Evolutionary conservation across 176 grass and related monocot genomes (phyloP).

Genomic region (Tillandsia fasciculata): DNA sequence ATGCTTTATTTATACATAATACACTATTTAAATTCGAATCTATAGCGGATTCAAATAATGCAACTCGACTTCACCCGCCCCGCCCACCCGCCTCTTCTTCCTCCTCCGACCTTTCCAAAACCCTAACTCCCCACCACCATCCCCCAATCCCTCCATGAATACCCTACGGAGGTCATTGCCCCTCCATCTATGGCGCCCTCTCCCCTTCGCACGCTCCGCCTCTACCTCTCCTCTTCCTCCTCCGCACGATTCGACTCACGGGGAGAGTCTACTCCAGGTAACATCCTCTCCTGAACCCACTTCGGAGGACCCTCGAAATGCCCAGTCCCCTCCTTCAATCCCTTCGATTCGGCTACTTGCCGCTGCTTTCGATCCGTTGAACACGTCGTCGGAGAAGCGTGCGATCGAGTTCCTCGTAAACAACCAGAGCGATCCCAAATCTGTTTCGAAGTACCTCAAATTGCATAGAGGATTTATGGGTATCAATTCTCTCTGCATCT

Average conservation of each 20-base stretch:
- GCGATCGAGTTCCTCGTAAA: constrained; percentile 7
- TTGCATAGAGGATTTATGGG: background rate
- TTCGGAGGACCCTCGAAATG: no score
- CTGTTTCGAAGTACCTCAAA: constrained; percentile 17
- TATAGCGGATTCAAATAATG: no score
- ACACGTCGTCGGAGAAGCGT: constrained; percentile 19
- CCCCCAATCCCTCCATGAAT: background rate
- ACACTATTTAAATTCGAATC: no score
- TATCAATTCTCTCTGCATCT: constrained; percentile 16
- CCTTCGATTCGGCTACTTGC: constrained; percentile 20
- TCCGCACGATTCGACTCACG: background rate
- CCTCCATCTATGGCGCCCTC: constrained; percentile 9
- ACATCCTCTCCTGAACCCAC: background rate
- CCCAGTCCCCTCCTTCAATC: background rate
- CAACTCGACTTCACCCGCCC: no score
- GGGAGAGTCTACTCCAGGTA: background rate
- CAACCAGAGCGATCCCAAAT: constrained; percentile 11
- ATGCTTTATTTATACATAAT: no score
- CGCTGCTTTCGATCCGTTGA: constrained; percentile 5
- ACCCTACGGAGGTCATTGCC: constrained; percentile 13
- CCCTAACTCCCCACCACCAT: background rate
- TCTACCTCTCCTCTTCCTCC: constrained; percentile 3
- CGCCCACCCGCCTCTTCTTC: background rate
- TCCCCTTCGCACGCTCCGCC: constrained; percentile 13
- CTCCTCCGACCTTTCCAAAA: background rate